A percentile compares a stretch with the other conserved stretches of the same genome.
Conservation (phyloP, 352 stramenopile genomes). For the Plasmopara muralis region DNA sequence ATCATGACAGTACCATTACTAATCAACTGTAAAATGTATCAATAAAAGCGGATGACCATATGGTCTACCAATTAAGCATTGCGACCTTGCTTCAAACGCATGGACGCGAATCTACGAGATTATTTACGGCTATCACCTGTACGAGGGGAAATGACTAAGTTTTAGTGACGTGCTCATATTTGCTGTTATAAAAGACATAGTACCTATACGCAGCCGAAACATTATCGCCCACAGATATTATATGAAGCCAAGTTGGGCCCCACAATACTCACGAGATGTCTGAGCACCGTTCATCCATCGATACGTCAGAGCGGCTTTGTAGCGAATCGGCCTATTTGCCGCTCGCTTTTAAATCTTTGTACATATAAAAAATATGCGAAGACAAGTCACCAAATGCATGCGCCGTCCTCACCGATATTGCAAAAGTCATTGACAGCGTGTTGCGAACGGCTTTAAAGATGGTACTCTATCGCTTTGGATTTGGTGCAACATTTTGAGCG, state of each 20-base stretch:
- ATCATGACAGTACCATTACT: constrained; percentile 8
- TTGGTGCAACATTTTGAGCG: constrained; percentile 8
- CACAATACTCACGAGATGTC: constrained; percentile 1
- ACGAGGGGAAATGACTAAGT: constrained; percentile 15
- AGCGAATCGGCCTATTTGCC: constrained; percentile 1
- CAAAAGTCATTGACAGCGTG: constrained; percentile 4
- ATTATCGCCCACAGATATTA: constrained; percentile 10
- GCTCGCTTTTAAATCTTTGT: constrained; percentile 3
- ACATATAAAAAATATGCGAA: constrained; percentile 1
- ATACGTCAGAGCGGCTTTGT: constrained; percentile 10
- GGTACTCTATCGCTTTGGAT: constrained; percentile 13
- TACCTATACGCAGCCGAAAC: not conserved
- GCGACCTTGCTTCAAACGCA: constrained; percentile 3
- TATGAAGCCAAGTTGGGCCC: constrained; percentile 8
- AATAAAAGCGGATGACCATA: constrained; percentile 9
- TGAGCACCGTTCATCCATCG: not conserved
- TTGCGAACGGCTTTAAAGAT: constrained; percentile 1
- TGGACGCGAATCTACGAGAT: constrained; percentile 14
- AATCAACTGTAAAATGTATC: constrained; percentile 9
- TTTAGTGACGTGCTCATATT: constrained; percentile 9
- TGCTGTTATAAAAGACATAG: constrained; percentile 6
- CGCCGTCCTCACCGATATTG: constrained; percentile 6
- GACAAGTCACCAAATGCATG: not conserved
- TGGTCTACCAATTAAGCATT: constrained; percentile 14
- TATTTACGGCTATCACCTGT: constrained; percentile 5